Evolutionary conservation across 768 basidiomycete genomes (phyloP), one percentile per base, ranked within the genome.

Genomic region (Chlorophyllum brunneum): DNA sequence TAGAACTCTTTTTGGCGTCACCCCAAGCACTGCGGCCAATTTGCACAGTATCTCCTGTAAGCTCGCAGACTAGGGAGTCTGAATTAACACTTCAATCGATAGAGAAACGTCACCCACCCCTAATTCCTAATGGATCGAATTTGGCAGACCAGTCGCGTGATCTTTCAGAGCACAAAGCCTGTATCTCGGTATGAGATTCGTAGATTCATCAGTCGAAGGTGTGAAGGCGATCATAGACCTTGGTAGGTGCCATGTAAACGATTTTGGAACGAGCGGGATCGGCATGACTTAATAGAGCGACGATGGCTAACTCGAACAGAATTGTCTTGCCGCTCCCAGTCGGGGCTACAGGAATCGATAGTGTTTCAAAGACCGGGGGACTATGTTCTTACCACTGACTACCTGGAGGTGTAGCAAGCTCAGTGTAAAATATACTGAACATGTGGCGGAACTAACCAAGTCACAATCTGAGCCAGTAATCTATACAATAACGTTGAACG

Each of bases 261-360:
- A 86, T 88, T 70, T 90, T 92, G 2, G 51, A 45, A 5, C 29
- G 52, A 11, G 29, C 26, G 4, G 22, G n/a, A 66, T 59, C n/a
- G 65, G 55, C 23, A 70, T 64, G 23, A 64, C 66, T 9, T 57
- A 63, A 24, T 45, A 71, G 70, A 26, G 82, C 81, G 45, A 98
- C 81, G 48, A 98, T 88, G 2, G 89, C 82, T 11, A 99, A 71
- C 63, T 99, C 97, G 59, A 98, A 99, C 24, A 98, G 69, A 7
- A 88, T 92, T 0, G 97, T 99, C 68, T 98, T 98, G 24, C 97
- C 97, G 45, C 92, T 91, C 24, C 95, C 93, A 11, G 97, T 98
- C 0, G 97, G 97, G 2, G 95, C 95, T 92, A 62, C 13, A 56
- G 31, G 24, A 7, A 56, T 36, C 57, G 39, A 58, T 26, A 18